Evolutionary conservation across 176 grass and related monocot genomes (phyloP), one percentile per base, ranked within the genome.

Genomic region (Avena eriantha): DNA sequence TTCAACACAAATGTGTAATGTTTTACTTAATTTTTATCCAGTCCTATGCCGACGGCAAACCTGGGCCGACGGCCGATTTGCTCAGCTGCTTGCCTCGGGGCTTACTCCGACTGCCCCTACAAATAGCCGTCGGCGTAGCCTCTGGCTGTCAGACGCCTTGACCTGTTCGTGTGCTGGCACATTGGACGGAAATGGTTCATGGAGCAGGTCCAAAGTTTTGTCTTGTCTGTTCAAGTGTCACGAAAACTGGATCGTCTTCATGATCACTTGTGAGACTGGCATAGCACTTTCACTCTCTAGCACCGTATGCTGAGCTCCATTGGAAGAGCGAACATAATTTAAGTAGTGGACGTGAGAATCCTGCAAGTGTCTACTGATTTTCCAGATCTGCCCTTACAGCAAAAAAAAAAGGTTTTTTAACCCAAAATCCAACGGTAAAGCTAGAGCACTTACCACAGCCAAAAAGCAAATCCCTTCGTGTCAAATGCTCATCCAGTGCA

Each of bases 301-400:
- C 54, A 82, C 47, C 22, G 8, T 58, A 26, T 60, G 57, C 47
- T 89, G 76, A 48, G 39, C 7, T 72, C 21, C 11, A 71, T 7
- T 39, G 82, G 15, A 7, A 19, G 12, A 19, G 71, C 81, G 11
- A 82, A 46, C 53, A 59, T 33, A 46, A 23, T 72, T 46, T 72
- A 72, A 53, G 3, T 77, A 66, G 65, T 83, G 60, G 55, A 56
- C 78, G 23, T 45, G 61, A 68, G 81, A 57, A 84, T 84, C 75
- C 55, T 1, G 10, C 56, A 13, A 75, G 50, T 49, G 58, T 33
- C 7, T 47, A 15, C 16, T 49, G 9, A 39, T 57, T 21, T 21
- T 45, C 6, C 15, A 56, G 67, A 73, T 61, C 3, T 26, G 6
- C 7, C 17, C 21, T 65, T 53, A 14, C 9, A 39, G 5, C 14